Evolutionary conservation across 73 alveolate species (phyloP).

Genomic region (Blepharisma japonicum): DNA sequence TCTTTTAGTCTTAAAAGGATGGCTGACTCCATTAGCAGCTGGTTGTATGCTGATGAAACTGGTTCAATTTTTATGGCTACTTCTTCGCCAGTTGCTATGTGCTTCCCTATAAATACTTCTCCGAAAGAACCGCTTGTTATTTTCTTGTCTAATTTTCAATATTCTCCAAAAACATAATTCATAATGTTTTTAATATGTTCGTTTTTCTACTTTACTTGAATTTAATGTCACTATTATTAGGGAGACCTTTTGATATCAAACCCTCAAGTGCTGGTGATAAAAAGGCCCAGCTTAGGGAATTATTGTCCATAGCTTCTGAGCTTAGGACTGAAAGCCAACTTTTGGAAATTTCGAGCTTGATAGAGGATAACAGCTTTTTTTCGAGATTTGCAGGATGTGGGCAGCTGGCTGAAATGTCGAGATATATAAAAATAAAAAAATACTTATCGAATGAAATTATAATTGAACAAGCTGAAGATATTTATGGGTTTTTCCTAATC

Average conservation of each 20-base stretch:
- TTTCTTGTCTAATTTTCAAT: slow-evolving; percentile 29
- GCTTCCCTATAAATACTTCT: slow-evolving; percentile 50
- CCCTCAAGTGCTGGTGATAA: background rate
- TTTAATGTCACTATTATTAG: background rate
- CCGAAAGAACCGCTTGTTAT: slow-evolving; percentile 66
- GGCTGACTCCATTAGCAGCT: slow-evolving; percentile 46
- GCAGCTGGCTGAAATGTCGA: background rate
- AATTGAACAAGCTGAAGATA: slow-evolving; percentile 10
- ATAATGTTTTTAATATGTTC: background rate
- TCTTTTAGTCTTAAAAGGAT: slow-evolving; percentile 41
- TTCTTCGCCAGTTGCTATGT: slow-evolving; percentile 39
- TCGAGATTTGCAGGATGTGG: slow-evolving; percentile 1
- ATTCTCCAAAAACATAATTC: slow-evolving; percentile 24
- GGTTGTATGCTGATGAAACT: slow-evolving; percentile 24
- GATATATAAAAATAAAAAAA: background rate
- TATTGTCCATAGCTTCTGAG: background rate
- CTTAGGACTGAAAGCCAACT: background rate
- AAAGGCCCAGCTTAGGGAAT: background rate
- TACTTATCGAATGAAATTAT: background rate
- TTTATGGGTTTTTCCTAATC: background rate
- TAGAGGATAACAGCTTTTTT: slow-evolving; percentile 6
- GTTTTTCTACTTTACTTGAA: no score
- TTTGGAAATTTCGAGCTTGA: background rate
- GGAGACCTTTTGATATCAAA: slow-evolving; percentile 12
- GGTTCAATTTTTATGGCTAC: slow-evolving; percentile 53